phyloP scores from a whole-genome alignment of 2,329 filamentous ascomycete species.

The Cladosporium velox region DNA sequence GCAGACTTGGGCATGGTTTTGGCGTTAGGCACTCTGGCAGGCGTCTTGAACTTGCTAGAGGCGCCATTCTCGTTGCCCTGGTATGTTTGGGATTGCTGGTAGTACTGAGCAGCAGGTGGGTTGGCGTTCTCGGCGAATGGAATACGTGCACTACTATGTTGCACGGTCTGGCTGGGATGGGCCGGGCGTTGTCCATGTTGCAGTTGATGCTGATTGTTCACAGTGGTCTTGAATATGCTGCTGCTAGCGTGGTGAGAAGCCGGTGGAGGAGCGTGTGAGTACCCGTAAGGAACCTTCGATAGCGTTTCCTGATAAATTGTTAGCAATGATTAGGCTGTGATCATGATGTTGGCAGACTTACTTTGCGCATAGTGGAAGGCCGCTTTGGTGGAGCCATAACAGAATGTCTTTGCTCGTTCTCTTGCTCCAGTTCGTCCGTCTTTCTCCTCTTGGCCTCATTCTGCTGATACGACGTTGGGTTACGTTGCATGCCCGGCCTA shows the following conservation, averaged over 20 bases:
- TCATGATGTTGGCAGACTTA: conserved; percentile 43
- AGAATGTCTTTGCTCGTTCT: conserved; percentile 61
- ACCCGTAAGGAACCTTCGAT: conserved; percentile 64
- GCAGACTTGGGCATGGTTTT: conserved; percentile 38
- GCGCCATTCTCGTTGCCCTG: conserved; percentile 27
- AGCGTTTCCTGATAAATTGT: conserved; percentile 54
- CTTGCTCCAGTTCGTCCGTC: conserved; percentile 68
- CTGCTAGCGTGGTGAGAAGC: conserved; percentile 48
- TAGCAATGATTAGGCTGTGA: conserved; percentile 20
- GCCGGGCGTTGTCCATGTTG: conserved; percentile 57
- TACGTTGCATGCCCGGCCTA: conserved; percentile 59
- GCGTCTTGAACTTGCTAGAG: conserved; percentile 64
- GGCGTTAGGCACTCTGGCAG: conserved; percentile 57
- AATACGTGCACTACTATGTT: conserved; percentile 84
- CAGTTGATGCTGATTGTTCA: conserved; percentile 67
- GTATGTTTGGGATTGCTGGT: conserved; percentile 24
- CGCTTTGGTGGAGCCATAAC: conserved; percentile 84
- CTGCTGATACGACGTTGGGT: conserved; percentile 56
- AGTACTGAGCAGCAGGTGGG: conserved; percentile 37
- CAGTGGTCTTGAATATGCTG: conserved; percentile 64
- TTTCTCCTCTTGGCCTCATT: conserved; percentile 77
- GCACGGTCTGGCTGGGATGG: conserved; percentile 80
- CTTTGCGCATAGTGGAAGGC: conserved; percentile 74
- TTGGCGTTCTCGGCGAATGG: conserved; percentile 76
- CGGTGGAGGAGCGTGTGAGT: conserved; percentile 59